Evolutionary conservation across 192 early-diverging fungal genomes (phyloP).

Genomic region (Backusella circina): DNA sequence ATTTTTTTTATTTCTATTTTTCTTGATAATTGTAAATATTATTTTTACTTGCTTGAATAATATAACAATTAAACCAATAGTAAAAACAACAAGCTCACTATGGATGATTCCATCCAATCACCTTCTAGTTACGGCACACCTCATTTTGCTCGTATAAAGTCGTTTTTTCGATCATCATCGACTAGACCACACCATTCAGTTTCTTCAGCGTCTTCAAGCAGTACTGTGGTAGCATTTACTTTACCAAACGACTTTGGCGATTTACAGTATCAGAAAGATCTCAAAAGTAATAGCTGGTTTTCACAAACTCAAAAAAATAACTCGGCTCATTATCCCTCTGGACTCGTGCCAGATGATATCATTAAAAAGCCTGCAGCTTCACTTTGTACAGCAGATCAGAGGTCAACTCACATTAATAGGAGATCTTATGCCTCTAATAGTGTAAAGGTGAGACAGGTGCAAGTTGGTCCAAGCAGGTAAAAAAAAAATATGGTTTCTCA

Average conservation of each 20-base stretch:
- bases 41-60: not conserved
- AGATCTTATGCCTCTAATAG: conserved; percentile 79
- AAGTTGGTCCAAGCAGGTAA: conserved; percentile 75
- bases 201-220: not conserved
- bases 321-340: not conserved
- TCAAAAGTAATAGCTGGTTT: conserved; percentile 15
- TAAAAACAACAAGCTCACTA: not conserved
- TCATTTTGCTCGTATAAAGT: conserved; percentile 13
- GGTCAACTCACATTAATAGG: conserved; percentile 4
- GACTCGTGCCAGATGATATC: not conserved
- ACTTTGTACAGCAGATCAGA: not conserved
- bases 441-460: conserved; percentile 72
- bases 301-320: not conserved
- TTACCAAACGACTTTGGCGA: conserved; percentile 16
- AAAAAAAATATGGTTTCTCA: not conserved
- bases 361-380: conserved; percentile 5
- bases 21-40: not conserved
- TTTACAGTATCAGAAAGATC: not conserved
- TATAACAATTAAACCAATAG: not conserved
- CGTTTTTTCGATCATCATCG: not conserved
- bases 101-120: conserved; percentile 9
- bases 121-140: conserved; percentile 8
- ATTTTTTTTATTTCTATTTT: conserved; percentile 1
- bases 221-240: not conserved
- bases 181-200: not conserved